A percentile compares a stretch with the other conserved stretches of the same genome.
Conservation (phyloP, 1,284 basidiomycete genomes). For the Moniliella sp. region DNA sequence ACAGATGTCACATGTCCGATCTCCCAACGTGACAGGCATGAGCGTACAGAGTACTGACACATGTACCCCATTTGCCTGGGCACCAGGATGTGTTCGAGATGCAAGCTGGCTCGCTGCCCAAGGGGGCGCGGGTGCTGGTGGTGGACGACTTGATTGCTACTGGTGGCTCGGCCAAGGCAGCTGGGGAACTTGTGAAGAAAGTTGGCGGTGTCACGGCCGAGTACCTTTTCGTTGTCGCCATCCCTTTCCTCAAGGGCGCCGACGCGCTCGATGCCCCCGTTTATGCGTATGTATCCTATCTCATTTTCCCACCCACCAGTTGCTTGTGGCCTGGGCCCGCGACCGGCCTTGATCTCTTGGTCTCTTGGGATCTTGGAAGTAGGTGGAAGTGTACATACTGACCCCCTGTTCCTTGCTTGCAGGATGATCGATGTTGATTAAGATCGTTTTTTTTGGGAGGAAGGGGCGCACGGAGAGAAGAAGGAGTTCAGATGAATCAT, state of each 20-base stretch:
- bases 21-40: not conserved
- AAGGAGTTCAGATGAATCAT: no score
- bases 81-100: slow-evolving; percentile 87
- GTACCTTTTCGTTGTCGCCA: slow-evolving; percentile 80
- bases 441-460: no score
- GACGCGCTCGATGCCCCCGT: slow-evolving; percentile 62
- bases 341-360: no score
- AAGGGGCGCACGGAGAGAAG: no score
- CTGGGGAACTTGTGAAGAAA: slow-evolving; percentile 67
- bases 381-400: no score
- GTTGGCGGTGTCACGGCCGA: slow-evolving; percentile 65
- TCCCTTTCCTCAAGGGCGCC: slow-evolving; percentile 59
- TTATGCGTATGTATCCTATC: slow-evolving; percentile 44
- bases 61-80: not conserved
- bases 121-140: slow-evolving; percentile 61
- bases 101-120: slow-evolving; percentile 61
- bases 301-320: no score
- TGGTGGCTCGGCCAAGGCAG: slow-evolving; percentile 79
- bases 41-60: not conserved
- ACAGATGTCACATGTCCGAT: not conserved
- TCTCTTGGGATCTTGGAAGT: no score
- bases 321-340: no score
- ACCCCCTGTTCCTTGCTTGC: no score
- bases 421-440: no score
- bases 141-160: slow-evolving; percentile 94